Percentiles rank a stretch among this genome's conserved stretches.
phyloP scores from a whole-genome alignment of 106 monocot genomes.

The Ottelia alismoides region DNA sequence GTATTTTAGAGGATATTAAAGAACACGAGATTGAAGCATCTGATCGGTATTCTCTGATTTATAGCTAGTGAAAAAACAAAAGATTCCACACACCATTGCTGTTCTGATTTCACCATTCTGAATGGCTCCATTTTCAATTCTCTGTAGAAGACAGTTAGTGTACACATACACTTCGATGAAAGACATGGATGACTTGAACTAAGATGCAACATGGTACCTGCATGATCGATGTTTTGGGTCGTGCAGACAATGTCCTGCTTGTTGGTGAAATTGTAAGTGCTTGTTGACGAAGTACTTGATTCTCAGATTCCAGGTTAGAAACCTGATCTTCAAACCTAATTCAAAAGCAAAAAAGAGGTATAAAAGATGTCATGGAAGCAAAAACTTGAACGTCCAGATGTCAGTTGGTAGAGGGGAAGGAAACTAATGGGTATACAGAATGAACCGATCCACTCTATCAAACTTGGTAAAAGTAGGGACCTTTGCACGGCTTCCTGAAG shows the following conservation, averaged over 20 bases:
- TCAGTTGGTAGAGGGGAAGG: background rate
- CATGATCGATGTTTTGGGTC: conserved; percentile 48
- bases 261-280: conserved; percentile 73
- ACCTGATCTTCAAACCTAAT: conserved; percentile 72
- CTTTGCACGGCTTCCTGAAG: conserved; percentile 77
- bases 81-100: conserved; percentile 28
- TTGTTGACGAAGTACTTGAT: conserved; percentile 84
- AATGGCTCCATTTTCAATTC: conserved; percentile 54
- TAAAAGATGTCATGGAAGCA: background rate
- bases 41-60: background rate
- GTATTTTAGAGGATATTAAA: background rate
- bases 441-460: no score
- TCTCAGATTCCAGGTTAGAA: conserved; percentile 66
- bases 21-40: background rate
- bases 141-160: conserved; percentile 19
- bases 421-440: background rate
- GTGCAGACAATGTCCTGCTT: conserved; percentile 46
- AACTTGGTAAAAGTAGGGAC: no score
- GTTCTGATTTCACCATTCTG: conserved; percentile 37
- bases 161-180: background rate
- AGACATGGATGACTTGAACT: background rate
- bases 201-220: conserved; percentile 30
- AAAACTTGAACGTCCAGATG: background rate
- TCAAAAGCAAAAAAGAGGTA: background rate
- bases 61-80: background rate